Evolutionary conservation across 352 stramenopile species (phyloP).

Genomic region (Globisporangium radiosum): DNA sequence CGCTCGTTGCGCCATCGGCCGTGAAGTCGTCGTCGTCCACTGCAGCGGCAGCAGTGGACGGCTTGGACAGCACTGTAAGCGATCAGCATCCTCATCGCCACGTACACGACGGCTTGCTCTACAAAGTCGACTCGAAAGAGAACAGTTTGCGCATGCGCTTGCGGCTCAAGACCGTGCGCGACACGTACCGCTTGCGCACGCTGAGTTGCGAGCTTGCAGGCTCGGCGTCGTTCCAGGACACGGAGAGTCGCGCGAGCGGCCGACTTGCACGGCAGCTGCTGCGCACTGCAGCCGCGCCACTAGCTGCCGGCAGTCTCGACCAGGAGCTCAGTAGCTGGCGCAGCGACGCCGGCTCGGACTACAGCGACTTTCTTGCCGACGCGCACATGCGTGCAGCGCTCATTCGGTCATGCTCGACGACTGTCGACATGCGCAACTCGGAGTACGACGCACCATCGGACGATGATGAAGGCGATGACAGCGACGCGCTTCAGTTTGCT

Average conservation of each 20-base stretch:
- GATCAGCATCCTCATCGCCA: not conserved
- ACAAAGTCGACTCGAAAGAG: constrained; percentile 65
- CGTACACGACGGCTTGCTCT: constrained; percentile 24
- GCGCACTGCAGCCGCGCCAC: not conserved
- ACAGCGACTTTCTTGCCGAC: constrained; percentile 70
- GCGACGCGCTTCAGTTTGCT: constrained; percentile 15
- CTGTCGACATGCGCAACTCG: constrained; percentile 22
- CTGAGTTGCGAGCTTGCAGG: constrained; percentile 54
- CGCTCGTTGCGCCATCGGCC: constrained; percentile 31
- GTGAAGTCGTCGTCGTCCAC: not conserved
- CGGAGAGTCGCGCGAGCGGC: constrained; percentile 33
- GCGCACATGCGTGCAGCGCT: constrained; percentile 77
- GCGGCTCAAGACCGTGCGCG: constrained; percentile 49
- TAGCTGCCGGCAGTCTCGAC: constrained; percentile 18
- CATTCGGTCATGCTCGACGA: constrained; percentile 56
- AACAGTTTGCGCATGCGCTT: constrained; percentile 76
- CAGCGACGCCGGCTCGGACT: constrained; percentile 69
- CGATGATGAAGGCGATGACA: constrained; percentile 35
- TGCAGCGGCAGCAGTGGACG: too few relatives aligned
- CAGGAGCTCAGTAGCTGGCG: constrained; percentile 47
- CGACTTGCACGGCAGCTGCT: constrained; percentile 22
- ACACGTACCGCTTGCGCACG: constrained; percentile 62
- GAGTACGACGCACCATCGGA: constrained; percentile 38
- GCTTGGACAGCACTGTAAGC: not conserved
- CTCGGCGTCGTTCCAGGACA: constrained; percentile 34